A percentile compares a stretch with the other conserved stretches of the same genome.
These are phyloP conservation scores for Aspergillus brasiliensis DNA, from an alignment of 2,329 filamentous ascomycete species.

Conservation along the genomic window DNA sequence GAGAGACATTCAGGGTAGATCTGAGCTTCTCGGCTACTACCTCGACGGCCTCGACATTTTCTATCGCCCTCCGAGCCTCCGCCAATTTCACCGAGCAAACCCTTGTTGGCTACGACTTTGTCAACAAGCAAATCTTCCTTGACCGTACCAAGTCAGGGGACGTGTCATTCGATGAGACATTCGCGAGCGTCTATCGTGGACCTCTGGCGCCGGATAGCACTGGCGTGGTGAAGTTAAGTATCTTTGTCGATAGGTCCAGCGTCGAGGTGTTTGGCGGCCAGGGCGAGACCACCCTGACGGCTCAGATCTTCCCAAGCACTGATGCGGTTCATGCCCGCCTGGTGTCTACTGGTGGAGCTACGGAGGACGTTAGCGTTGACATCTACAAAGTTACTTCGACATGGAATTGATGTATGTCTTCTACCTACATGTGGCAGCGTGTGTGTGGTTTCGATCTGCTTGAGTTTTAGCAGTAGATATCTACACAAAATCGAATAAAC, in stretches of 20 bases:
- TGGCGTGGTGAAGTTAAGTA: conserved; percentile 21
- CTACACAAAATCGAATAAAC: too few species aligned
- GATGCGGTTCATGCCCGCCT: conserved; percentile 11
- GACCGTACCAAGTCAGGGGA: conserved; percentile 27
- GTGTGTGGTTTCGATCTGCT: too few species aligned
- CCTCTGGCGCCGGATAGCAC: conserved; percentile 18
- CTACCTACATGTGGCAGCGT: too few species aligned
- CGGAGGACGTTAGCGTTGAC: neutral
- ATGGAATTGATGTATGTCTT: neutral
- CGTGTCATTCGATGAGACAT: conserved; percentile 26
- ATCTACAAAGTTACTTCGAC: neutral
- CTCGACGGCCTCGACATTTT: conserved; percentile 14
- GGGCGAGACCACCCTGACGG: conserved; percentile 29
- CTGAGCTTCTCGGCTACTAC: conserved; percentile 23
- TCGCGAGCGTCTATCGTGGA: conserved; percentile 23
- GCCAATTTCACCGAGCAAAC: conserved; percentile 25
- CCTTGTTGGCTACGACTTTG: conserved; percentile 32
- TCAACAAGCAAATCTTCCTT: conserved; percentile 24
- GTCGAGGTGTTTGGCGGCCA: conserved; percentile 32
- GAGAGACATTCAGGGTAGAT: conserved; percentile 16
- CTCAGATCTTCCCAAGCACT: conserved; percentile 30
- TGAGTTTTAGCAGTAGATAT: too few species aligned
- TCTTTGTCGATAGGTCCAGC: conserved; percentile 34
- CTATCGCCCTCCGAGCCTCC: conserved; percentile 23
- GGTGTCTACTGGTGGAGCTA: neutral